Base-by-base conservation (phyloP, 768 basidiomycete genomes). In the Lactarius indigo region DNA sequence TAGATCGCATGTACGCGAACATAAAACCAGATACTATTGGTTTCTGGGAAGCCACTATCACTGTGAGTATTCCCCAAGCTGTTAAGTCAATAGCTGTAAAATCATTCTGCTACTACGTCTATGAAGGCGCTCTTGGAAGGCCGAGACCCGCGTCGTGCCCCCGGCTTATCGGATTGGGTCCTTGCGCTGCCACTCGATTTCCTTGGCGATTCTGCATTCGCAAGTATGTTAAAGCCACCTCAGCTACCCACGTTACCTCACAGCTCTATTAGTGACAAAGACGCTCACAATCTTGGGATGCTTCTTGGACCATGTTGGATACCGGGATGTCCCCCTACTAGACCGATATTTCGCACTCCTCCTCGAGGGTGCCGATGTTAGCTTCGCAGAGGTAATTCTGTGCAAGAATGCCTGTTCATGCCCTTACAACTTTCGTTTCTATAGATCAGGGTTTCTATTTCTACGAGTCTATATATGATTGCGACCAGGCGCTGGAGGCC, bases 21-120 rank as follows among this genome's bases (percentile, higher is more conserved):
- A 90, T 95, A 73, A 92, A 91, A 70, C 94, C 93, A 55, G 94
- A 96, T 73, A 96, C 92, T 0, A 76, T 91, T 33, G 74, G 79
- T 10, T 87, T 91, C 68, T 94, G 92, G 90, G 89, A 89, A 71
- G 80, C 78, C 26, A 78, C 88, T 33, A 82, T 92, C 73, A 82
- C 80, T 68, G 87, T 87, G 66, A 69, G 81, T 72, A 69, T 54
- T 26, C 50, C 50, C 44, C 7, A 35, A 42, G 23, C 3, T 9
- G 30, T 50, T 30, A 44, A 26, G 35, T 31, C 23, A 26, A 28
- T 71, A 30, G 50, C 64, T 62, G 35, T 35, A 42, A 47, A 28
- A 54, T 37, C 7, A 54, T 17, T 31, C 57, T 28, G 54, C 3
- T 9, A 44, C 37, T 18, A 30, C 5, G 64, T 56, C 18, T 37